Evolutionary conservation across 257 asterid genomes (phyloP), one percentile per base, ranked within the genome.

Genomic region (Solanum appendiculatum): DNA sequence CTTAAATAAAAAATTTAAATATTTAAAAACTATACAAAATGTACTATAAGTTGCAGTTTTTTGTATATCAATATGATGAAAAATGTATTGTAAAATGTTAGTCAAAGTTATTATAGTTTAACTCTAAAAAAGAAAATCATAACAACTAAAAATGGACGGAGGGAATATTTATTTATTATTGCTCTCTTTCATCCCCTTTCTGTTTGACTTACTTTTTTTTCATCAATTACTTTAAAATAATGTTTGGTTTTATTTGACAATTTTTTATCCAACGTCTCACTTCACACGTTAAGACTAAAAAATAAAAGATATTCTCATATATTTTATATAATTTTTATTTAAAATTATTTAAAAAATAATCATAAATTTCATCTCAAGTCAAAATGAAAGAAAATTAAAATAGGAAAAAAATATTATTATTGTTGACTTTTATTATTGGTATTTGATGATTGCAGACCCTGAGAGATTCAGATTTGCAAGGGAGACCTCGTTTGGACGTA

Each of bases 401-500:
- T 33, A 33, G 3, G 34, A 36, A 36, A 36, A 36, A 33, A 33
- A 33, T 72, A 29, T 23, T 5, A 44, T 44, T 42, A 25, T 42
- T 39, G n/a, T 73, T 73, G 25, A 56, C 25, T 56, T 54, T 36
- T 36, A 15, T 6, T 37, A 60, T 60, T 23, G 7, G 9, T 39
- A 37, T 23, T 44, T 15, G 10, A 63, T 63, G 42, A 15, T 36
- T 33, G 46, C 88, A 90, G 90, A 88, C 82, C 89, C 89, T 1
- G 87, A 90, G 21, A 86, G 92, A 27, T 90, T 90, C 77, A 86
- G 90, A 78, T 86, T 86, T 56, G 88, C 89, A 12, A 90, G 88
- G 83, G 90, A 90, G 15, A 90, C 92, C 5, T 69, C 92, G 51
- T 90, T 90, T 70, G 90, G 88, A 90, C 88, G 89, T 82, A 72